Base-by-base conservation (phyloP, 371 early-diverging fungal genomes). In the Rhizomucor pusillus region DNA sequence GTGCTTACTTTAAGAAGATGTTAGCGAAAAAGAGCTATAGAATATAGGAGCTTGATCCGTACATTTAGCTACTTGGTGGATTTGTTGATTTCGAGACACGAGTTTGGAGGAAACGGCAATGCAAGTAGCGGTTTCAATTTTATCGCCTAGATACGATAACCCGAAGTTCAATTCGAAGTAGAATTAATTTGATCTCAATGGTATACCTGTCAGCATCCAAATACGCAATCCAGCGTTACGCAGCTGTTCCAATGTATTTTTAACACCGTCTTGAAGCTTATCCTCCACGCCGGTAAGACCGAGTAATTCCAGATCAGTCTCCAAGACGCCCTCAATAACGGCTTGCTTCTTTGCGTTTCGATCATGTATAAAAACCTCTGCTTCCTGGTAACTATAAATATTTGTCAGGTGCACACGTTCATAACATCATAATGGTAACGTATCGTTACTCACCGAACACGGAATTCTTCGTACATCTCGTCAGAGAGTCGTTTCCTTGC, bases 281-380 rank as follows among this genome's bases (percentile, higher is more conserved):
- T 99, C 99, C 71, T 99, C 99, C 13, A 99, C 98, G n/a, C 98
- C 99, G 1, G 99, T 99, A 43, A 98, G 48, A 3, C 99, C 99
- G n/a, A 99, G 71, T 22, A 98, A 72, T 59, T 95, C 94, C 52
- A 99, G 60, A 52, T 96, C 94, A 20, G 78, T 78, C 62, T 99
- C 99, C 35, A 98, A 66, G 3, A 80, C 58, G 2, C 73, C 63
- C 5, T 75, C 67, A 5, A 98, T 80, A 1, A 90, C 93, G 0
- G 68, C 62, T 57, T 87, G 85, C 63, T 94, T 87, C 14, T 82
- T 72, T 16, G 72, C 78, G 50, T 82, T 84, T n/a, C 91, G 82
- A 58, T 91, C 86, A 40, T 81, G 69, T 12, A 93, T 66, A 24
- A 82, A 81, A 1, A 87, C 75, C 65, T 87, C 86, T 12, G 97